Conservation (phyloP, 495 filamentous ascomycete species). For the Hyaloscypha hepaticicola region DNA sequence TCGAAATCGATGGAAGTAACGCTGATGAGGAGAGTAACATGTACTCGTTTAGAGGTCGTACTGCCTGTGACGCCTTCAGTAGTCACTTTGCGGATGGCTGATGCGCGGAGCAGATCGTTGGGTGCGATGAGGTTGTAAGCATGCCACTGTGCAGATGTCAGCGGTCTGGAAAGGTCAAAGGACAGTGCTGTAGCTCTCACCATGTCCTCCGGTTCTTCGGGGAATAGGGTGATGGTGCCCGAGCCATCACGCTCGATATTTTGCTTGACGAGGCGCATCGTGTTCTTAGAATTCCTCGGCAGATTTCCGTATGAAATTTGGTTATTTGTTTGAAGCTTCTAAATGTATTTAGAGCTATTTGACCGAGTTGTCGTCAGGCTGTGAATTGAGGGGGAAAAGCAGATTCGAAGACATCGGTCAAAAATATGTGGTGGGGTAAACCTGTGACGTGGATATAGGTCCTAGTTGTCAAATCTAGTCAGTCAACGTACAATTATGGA, state of each 20-base stretch:
- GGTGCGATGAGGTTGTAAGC: conserved; percentile 90
- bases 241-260: conserved; percentile 75
- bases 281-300: conserved; percentile 12
- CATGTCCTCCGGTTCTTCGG: conserved; percentile 96
- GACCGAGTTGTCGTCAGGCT: conserved; percentile 7
- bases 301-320: background rate
- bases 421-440: background rate
- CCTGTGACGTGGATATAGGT: background rate
- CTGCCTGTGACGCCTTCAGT: conserved; percentile 71
- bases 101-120: conserved; percentile 75
- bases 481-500: background rate
- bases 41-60: conserved; percentile 70
- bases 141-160: conserved; percentile 68
- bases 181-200: conserved; percentile 42
- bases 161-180: background rate
- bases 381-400: background rate
- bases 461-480: conserved; percentile 3
- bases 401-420: conserved; percentile 8
- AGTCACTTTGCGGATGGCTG: conserved; percentile 78
- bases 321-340: background rate
- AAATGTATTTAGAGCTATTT: background rate
- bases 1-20: conserved; percentile 91
- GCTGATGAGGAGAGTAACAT: conserved; percentile 73
- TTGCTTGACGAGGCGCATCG: conserved; percentile 70
- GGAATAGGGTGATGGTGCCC: conserved; percentile 75